phyloP scores from a whole-genome alignment of 306 rosid genomes.

The Vigna unguiculata region DNA sequence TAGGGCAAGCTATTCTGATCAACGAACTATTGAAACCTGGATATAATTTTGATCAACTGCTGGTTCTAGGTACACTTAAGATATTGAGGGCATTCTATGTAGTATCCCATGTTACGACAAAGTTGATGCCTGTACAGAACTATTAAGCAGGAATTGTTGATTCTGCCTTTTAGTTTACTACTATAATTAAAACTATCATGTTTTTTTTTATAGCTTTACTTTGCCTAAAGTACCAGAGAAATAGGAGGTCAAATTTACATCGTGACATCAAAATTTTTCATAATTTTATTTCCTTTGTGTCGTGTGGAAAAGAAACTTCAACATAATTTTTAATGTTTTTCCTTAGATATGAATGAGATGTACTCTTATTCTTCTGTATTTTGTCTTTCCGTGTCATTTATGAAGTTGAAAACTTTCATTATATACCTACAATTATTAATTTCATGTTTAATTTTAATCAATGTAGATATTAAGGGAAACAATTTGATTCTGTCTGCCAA shows the following conservation, averaged over 20 bases:
- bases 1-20: constrained; percentile 75
- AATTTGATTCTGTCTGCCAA: constrained; percentile 84
- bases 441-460: constrained; percentile 24
- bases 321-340: constrained; percentile 1
- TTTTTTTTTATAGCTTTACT: constrained; percentile 1
- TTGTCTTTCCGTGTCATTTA: constrained; percentile 27
- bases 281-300: not conserved
- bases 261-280: not conserved
- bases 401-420: constrained; percentile 6
- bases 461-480: constrained; percentile 72
- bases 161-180: not conserved
- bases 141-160: not conserved
- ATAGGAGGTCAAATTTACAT: not conserved
- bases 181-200: not conserved
- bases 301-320: constrained; percentile 4
- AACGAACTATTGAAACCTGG: constrained; percentile 87
- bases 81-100: constrained; percentile 6
- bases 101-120: constrained; percentile 11
- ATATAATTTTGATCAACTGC: constrained; percentile 76
- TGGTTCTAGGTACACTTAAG: constrained; percentile 73
- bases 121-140: not conserved
- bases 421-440: constrained; percentile 12
- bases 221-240: constrained; percentile 8
- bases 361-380: constrained; percentile 2
- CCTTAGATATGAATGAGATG: not conserved